These are phyloP conservation scores for Talaromyces borbonicus DNA, from an alignment of 495 filamentous ascomycete species.

Conservation along the genomic window DNA sequence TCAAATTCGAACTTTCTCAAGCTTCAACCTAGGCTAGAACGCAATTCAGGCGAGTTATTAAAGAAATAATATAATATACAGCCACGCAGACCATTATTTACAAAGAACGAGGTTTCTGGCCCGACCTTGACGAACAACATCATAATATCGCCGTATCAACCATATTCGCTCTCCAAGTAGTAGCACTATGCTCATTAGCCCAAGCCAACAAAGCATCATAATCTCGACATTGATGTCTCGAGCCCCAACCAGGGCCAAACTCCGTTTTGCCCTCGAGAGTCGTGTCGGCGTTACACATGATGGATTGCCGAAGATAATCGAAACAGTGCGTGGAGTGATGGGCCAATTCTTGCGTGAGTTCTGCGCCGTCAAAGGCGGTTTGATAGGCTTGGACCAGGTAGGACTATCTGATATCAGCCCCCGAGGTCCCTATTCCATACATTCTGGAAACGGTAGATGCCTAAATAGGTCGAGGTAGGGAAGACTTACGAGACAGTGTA, in stretches of 20 bases:
- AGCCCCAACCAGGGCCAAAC: conserved; percentile 33
- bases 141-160: conserved; percentile 1
- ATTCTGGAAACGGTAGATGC: not conserved
- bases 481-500: conserved; percentile 7
- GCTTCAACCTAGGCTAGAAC: too few species aligned
- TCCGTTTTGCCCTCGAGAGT: conserved; percentile 37
- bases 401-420: not conserved
- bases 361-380: not conserved
- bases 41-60: too few species aligned
- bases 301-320: conserved; percentile 36
- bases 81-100: too few species aligned
- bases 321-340: conserved; percentile 41
- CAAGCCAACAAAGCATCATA: conserved; percentile 30
- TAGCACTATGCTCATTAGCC: conserved; percentile 23
- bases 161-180: not conserved
- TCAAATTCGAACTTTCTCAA: too few species aligned
- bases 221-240: conserved; percentile 26
- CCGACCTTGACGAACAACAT: too few species aligned
- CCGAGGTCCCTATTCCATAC: not conserved
- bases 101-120: too few species aligned
- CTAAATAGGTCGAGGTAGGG: conserved; percentile 1
- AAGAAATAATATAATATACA: too few species aligned
- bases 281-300: conserved; percentile 37
- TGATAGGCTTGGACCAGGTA: conserved; percentile 4
- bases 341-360: conserved; percentile 10